Evolutionary conservation across 2,329 filamentous ascomycete species (phyloP), one percentile per base, ranked within the genome.

Genomic region (Monosporascus ibericus): DNA sequence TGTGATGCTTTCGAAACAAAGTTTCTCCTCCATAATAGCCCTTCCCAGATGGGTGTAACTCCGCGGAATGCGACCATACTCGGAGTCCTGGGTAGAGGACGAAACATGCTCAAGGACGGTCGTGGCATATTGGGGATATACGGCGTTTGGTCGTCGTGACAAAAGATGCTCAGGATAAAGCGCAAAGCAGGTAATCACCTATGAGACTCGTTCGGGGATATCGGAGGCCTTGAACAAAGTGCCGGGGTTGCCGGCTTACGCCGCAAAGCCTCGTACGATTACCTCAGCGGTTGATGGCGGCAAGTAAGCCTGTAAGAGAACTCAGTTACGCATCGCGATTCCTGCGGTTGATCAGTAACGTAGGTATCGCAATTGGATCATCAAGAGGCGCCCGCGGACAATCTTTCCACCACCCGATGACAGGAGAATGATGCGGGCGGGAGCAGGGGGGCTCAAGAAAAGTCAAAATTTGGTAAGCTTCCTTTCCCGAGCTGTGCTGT

Each of bases 1-100:
- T 52, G 50, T 9, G 49, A 20, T 20, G 37, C 17, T 6, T 48
- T 59, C 36, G 57, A 58, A 39, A 51, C 30, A 27, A 37, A 51
- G 20, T 17, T 20, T 47, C 27, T 25, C n/a, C 20, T 42, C 39
- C 17, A 42, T 42, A 42, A 42, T 42, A 42, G 14, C 6, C 39
- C 39, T 20, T 42, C 18, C 39, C 39, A 42, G 18, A 14, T 20
- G 9, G 39, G 39, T 20, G 39, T 24, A 20, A 42, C 18, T 42
- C 39, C 8, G 8, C 8, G n/a, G 3, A 42, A 42, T 42, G 39
- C 18, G 9, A 20, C 5, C 22, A 20, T 42, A 20, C 39, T 20
- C 11, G 39, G 9, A 20, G 18, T 42, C 39, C 39, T 42, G 9
- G 14, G 18, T 42, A 42, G 4, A 24, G 39, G 39, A 42, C 39